phyloP scores from a whole-genome alignment of 2,329 filamentous ascomycete genomes.

The Apiospora aurea region DNA sequence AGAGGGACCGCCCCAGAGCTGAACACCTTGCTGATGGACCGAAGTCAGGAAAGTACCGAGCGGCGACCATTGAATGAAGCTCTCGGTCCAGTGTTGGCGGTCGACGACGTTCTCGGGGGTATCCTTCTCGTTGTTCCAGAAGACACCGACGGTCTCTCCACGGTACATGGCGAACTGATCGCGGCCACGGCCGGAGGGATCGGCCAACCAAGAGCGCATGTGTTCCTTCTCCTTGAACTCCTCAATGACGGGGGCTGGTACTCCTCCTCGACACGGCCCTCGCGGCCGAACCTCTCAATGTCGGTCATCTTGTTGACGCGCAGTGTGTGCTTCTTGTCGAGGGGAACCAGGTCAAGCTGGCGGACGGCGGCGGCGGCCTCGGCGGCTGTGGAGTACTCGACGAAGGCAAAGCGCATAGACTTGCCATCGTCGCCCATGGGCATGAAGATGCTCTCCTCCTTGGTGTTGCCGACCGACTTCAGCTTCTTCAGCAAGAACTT shows the following conservation, averaged over 20 bases:
- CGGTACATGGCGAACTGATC: conserved; percentile 97
- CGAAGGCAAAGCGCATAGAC: conserved; percentile 92
- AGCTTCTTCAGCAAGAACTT: conserved; percentile 97
- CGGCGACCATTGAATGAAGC: conserved; percentile 97
- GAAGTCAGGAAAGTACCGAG: conserved; percentile 93
- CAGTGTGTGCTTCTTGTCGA: conserved; percentile 97
- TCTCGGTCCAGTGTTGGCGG: conserved; percentile 95
- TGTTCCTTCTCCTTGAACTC: conserved; percentile 93
- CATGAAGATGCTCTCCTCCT: conserved; percentile 92
- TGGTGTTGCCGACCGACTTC: conserved; percentile 81
- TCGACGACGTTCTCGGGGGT: conserved; percentile 88
- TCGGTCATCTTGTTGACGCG: conserved; percentile 98
- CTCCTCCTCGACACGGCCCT: conserved; percentile 91
- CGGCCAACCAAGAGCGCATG: conserved; percentile 89
- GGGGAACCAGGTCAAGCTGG: conserved; percentile 81
- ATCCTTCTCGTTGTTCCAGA: conserved; percentile 98
- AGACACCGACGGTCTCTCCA: conserved; percentile 89
- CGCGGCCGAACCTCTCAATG: conserved; percentile 93
- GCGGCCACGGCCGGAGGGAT: conserved; percentile 78
- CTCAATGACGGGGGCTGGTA: conserved; percentile 85
- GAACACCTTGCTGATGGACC: conserved; percentile 93
- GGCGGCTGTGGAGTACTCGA: conserved; percentile 90
- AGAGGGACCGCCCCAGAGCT: conserved; percentile 91
- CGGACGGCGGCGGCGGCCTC: conserved; percentile 91
- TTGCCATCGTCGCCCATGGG: conserved; percentile 86